Evolutionary conservation across 306 rosid genomes (phyloP), one percentile per base, ranked within the genome.

Genomic region (Arachis hypogaea): DNA sequence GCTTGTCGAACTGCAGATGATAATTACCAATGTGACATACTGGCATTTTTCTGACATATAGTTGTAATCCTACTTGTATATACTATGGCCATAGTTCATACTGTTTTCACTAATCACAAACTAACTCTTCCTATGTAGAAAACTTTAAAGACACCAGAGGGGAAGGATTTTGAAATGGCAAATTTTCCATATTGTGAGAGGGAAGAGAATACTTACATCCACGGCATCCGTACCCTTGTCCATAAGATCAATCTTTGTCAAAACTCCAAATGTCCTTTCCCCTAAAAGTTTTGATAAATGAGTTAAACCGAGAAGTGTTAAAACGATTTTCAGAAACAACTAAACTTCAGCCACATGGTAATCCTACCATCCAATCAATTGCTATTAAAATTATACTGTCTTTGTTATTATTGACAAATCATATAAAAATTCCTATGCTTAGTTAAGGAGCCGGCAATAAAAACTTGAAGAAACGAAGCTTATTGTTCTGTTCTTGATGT

Each of bases 231-330:
- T 95, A 73, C 99, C 99, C 90, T 92, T 92, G 75, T 95, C 99
- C 99, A 95, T 95, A 46, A 95, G 99, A 86, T 95, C 98, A 80
- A 95, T 90, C 86, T 95, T 95, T 38, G 99, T 95, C 85, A 95
- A 86, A 73, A 95, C 99, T 65, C 99, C 99, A 11, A 95, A 67
- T 59, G 98, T 95, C 85, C 99, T 90, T 33, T 95, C 99, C 85
- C 99, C 97, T 95, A 85, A 49, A 66, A 76, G 66, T 11, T 14
- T 28, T 11, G 9, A 59, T 28, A 43, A 41, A 12, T 40, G 38
- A 56, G 41, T 45, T 30, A 76, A 58, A 9, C 30, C 12, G 49
- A 33, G 41, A 67, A 6, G 33, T 45, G 49, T 36, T 50, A 76
- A 1, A 67, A 72, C 41, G 11, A 49, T 69, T 71, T 81, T 66